These are phyloP conservation scores for Aspergillus arachidicola DNA, from an alignment of 2,329 filamentous ascomycete species.

Conservation along the genomic window DNA sequence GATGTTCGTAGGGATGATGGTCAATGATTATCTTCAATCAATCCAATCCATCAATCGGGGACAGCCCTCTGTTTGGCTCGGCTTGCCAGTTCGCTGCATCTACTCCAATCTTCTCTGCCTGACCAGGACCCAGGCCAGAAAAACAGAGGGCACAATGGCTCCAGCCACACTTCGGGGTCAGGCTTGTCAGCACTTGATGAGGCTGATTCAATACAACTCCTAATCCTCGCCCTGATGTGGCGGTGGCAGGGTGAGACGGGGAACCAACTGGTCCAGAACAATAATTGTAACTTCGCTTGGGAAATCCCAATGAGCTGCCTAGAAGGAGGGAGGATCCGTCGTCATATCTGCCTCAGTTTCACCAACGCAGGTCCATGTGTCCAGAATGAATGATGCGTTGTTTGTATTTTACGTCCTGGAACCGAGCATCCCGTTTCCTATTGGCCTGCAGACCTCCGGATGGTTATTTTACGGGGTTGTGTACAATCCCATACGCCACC, in stretches of 20 bases:
- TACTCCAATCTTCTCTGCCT: neutral
- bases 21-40: constrained; percentile 8
- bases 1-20: constrained; percentile 11
- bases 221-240: neutral
- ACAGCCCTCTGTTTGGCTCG: neutral
- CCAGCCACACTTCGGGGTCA: constrained; percentile 9
- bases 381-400: neutral
- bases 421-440: neutral
- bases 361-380: neutral
- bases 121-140: neutral
- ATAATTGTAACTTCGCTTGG: neutral
- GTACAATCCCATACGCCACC: neutral
- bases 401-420: constrained; percentile 1
- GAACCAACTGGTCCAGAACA: neutral
- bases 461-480: neutral
- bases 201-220: neutral
- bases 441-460: neutral
- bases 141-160: neutral
- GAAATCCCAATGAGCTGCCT: neutral
- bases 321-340: neutral
- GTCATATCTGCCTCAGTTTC: constrained; percentile 1
- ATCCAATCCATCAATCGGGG: neutral
- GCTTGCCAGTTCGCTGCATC: neutral
- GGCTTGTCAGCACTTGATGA: constrained; percentile 10
- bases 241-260: constrained; percentile 2